Evolutionary conservation across 2,329 filamentous ascomycete genomes (phyloP).

Genomic region (Venturia pyrina): DNA sequence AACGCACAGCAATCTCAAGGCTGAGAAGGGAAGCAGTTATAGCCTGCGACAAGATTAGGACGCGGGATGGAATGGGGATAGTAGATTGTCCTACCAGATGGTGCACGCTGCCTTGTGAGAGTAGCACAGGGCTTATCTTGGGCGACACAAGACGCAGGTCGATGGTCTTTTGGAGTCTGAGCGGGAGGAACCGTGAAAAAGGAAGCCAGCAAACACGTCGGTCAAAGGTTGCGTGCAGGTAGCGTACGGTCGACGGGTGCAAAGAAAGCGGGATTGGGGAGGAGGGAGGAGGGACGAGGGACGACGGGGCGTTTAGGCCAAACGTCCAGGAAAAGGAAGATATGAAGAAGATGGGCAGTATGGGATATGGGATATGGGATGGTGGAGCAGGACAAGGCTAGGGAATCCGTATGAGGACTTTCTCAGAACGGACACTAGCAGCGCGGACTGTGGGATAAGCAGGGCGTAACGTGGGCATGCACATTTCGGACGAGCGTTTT

Average conservation of each 20-base stretch:
- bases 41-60: not conserved
- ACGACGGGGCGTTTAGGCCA: too few relatives aligned
- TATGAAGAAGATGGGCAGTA: not conserved
- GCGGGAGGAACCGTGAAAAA: not conserved
- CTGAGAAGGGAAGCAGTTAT: not conserved
- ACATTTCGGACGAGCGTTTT: not conserved
- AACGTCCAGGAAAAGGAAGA: not conserved
- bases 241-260: not conserved
- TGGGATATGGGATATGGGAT: not conserved
- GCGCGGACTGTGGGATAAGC: slow-evolving; percentile 1
- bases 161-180: not conserved
- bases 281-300: too few relatives aligned
- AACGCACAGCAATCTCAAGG: not conserved
- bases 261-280: not conserved
- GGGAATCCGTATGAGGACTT: not conserved
- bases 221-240: not conserved
- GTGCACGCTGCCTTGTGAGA: not conserved
- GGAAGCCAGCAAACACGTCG: not conserved
- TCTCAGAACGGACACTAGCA: slow-evolving; percentile 1
- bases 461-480: not conserved
- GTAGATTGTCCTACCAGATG: not conserved
- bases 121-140: slow-evolving; percentile 3
- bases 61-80: not conserved
- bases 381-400: not conserved
- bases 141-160: not conserved